Evolutionary conservation across 306 rosid species (phyloP).

Genomic region (Quercus cerris): DNA sequence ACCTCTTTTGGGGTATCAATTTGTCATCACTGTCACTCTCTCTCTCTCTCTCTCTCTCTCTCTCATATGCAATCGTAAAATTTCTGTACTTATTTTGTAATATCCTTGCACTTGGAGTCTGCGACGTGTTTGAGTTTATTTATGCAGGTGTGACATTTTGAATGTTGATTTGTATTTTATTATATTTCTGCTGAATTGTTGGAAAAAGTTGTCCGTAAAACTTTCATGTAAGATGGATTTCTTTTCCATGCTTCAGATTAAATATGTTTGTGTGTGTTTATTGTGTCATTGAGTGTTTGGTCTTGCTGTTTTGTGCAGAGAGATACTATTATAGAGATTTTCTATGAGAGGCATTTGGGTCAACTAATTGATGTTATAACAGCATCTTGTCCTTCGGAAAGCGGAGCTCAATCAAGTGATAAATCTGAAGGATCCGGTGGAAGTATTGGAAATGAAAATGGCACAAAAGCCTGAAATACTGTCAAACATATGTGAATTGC

Average conservation of each 20-base stretch:
- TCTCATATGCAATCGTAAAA: neutral
- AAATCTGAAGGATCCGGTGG: constrained; percentile 36
- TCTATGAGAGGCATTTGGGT: constrained; percentile 89
- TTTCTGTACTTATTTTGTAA: neutral
- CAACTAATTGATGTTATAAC: constrained; percentile 72
- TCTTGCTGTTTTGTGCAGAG: constrained; percentile 58
- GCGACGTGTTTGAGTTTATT: constrained; percentile 31
- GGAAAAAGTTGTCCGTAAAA: constrained; percentile 52
- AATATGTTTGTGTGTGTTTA: constrained; percentile 11
- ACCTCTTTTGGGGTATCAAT: neutral
- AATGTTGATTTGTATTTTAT: constrained; percentile 50
- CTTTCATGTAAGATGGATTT: constrained; percentile 37
- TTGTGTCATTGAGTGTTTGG: constrained; percentile 21
- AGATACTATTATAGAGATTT: constrained; percentile 76
- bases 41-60: neutral
- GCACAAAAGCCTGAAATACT: constrained; percentile 87
- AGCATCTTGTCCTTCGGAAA: constrained; percentile 70
- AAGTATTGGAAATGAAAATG: constrained; percentile 40
- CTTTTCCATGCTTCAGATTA: constrained; percentile 18
- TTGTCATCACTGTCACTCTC: neutral
- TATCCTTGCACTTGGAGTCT: constrained; percentile 23
- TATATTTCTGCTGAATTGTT: constrained; percentile 55
- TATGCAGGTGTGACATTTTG: constrained; percentile 48
- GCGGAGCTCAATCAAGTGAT: constrained; percentile 31
- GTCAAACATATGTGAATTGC: constrained; percentile 83